Conservation (phyloP, 306 rosid genomes). For the Quercus bicolor region DNA sequence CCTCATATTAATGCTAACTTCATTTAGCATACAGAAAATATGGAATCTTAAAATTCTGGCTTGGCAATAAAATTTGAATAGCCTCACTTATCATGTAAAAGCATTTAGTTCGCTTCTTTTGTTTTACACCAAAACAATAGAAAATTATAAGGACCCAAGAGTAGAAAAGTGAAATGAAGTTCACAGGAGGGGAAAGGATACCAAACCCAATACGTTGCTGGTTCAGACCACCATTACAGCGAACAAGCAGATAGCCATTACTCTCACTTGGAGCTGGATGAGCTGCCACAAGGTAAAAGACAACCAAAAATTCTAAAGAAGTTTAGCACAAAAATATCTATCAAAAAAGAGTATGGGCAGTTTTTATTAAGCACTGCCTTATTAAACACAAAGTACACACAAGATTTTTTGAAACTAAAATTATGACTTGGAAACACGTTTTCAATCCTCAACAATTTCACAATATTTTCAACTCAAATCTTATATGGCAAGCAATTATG, state of each 20-base stretch:
- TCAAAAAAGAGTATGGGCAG: too few relatives aligned
- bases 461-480: too few relatives aligned
- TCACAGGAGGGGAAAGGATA: slow-evolving; percentile 27
- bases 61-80: not conserved
- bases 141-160: not conserved
- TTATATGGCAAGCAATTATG: too few relatives aligned
- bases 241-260: slow-evolving; percentile 87
- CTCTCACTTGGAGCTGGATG: slow-evolving; percentile 75
- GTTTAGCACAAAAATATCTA: not conserved
- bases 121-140: not conserved
- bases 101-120: not conserved
- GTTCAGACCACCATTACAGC: slow-evolving; percentile 94
- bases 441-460: too few relatives aligned
- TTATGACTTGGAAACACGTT: too few relatives aligned
- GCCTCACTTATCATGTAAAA: not conserved
- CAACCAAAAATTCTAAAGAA: not conserved
- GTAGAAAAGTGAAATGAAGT: too few relatives aligned
- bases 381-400: too few relatives aligned
- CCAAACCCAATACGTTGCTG: slow-evolving; percentile 91
- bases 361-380: too few relatives aligned
- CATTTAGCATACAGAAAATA: not conserved
- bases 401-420: too few relatives aligned
- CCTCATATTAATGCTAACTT: not conserved
- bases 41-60: not conserved
- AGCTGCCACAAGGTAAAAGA: slow-evolving; percentile 50